Evolutionary conservation across 2,329 filamentous ascomycete genomes (phyloP).

Genomic region (Epichloe aotearoae): DNA sequence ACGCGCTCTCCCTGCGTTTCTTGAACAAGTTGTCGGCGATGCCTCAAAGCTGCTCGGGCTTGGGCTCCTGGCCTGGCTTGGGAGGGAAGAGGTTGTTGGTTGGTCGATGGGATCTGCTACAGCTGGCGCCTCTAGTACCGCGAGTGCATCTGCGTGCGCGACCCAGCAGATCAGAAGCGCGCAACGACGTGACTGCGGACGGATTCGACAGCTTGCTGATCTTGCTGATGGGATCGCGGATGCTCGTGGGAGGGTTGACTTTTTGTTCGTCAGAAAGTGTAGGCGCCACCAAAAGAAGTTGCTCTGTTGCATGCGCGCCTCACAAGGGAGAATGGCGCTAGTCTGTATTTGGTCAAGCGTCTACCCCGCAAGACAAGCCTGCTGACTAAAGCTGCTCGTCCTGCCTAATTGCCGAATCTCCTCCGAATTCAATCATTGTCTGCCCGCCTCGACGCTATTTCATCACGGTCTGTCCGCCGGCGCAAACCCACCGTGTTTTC

Average conservation of each 20-base stretch:
- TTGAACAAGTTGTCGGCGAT: not conserved
- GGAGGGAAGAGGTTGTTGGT: not conserved
- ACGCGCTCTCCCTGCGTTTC: not conserved
- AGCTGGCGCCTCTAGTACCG: slow-evolving; percentile 21
- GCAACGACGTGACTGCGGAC: not conserved
- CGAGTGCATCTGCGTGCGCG: slow-evolving; percentile 18
- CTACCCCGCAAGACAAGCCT: not conserved
- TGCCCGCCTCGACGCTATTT: no score
- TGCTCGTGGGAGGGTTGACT: not conserved
- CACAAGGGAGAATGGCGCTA: not conserved
- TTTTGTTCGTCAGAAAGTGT: slow-evolving; percentile 1
- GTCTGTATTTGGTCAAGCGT: not conserved
- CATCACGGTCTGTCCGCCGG: no score
- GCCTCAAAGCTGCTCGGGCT: not conserved
- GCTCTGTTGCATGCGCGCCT: not conserved
- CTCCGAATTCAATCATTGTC: no score
- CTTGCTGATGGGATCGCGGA: not conserved
- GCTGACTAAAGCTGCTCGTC: slow-evolving; percentile 6
- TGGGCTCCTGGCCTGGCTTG: not conserved
- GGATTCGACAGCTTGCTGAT: not conserved
- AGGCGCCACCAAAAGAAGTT: not conserved
- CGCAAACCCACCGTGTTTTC: no score
- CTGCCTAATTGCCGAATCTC: no score
- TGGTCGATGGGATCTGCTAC: slow-evolving; percentile 5
- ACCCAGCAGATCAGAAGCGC: slow-evolving; percentile 11